Conservation (phyloP, 768 basidiomycete genomes). For the Lentinula guzmanii region DNA sequence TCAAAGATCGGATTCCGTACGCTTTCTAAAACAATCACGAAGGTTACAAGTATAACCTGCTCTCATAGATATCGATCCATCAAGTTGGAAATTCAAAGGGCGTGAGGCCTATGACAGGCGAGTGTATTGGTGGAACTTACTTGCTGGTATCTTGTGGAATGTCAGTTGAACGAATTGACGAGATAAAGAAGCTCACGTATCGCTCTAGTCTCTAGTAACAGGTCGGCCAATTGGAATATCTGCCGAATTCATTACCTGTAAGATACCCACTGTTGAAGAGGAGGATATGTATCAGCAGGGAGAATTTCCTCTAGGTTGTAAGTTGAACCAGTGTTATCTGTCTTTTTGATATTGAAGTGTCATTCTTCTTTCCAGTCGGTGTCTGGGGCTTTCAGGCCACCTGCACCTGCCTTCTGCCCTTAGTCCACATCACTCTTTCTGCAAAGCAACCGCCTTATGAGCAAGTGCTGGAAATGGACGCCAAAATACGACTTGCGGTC, state of each 20-base stretch:
- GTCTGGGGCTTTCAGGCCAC: conserved; percentile 39
- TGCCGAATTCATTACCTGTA: conserved; percentile 38
- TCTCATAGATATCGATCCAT: conserved; percentile 41
- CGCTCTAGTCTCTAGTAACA: conserved; percentile 33
- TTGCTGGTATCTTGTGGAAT: conserved; percentile 45
- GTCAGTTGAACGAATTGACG: conserved; percentile 19
- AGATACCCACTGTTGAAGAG: conserved; percentile 38
- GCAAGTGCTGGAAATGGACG: conserved; percentile 41
- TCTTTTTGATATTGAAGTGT: neutral
- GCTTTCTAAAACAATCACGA: conserved; percentile 9
- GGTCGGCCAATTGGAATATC: conserved; percentile 43
- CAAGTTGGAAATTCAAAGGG: conserved; percentile 42
- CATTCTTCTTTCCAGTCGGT: conserved; percentile 28
- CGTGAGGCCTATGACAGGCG: conserved; percentile 49
- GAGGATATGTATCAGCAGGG: conserved; percentile 36
- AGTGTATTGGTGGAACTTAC: conserved; percentile 50
- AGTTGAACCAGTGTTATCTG: conserved; percentile 11
- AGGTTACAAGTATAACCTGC: neutral
- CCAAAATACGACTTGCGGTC: conserved; percentile 36
- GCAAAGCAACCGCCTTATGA: conserved; percentile 41
- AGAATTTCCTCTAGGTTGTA: conserved; percentile 40
- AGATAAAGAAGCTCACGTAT: neutral
- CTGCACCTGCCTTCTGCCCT: conserved; percentile 34
- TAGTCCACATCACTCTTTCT: conserved; percentile 33
- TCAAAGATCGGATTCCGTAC: conserved; percentile 38